These are phyloP conservation scores for Diversispora eburnea DNA, from an alignment of 192 early-diverging fungal species.

Conservation along the genomic window DNA sequence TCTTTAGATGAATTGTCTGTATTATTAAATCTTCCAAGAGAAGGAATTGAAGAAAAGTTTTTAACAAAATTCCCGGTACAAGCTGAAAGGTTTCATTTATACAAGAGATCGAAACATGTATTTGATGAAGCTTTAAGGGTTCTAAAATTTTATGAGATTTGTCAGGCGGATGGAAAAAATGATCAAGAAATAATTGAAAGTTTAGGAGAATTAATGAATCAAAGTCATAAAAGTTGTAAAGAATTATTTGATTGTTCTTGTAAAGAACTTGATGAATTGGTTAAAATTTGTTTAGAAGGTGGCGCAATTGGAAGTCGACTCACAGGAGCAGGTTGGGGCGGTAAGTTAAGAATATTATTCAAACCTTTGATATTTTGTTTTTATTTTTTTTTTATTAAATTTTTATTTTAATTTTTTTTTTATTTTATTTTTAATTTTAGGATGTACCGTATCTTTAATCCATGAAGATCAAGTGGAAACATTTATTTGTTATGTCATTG, in stretches of 20 bases:
- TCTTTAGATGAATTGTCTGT: slow-evolving; percentile 35
- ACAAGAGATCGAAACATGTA: slow-evolving; percentile 80
- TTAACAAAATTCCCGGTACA: slow-evolving; percentile 55
- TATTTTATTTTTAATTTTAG: neutral
- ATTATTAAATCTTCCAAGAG: slow-evolving; percentile 34
- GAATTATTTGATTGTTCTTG: slow-evolving; percentile 81
- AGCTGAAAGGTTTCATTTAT: slow-evolving; percentile 67
- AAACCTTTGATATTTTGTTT: neutral
- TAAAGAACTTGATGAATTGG: slow-evolving; percentile 79
- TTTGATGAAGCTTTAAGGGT: slow-evolving; percentile 79
- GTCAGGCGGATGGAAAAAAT: slow-evolving; percentile 36
- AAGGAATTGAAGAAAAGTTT: slow-evolving; percentile 37
- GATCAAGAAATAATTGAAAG: slow-evolving; percentile 36
- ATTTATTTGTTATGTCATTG: slow-evolving; percentile 59
- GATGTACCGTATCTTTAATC: slow-evolving; percentile 81
- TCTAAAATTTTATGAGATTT: slow-evolving; percentile 62
- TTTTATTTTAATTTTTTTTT: slow-evolving; percentile 23
- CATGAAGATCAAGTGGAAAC: slow-evolving; percentile 45
- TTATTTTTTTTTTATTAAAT: neutral
- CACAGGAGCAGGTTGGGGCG: slow-evolving; percentile 94
- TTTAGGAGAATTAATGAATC: slow-evolving; percentile 87
- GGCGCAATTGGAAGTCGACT: slow-evolving; percentile 82
- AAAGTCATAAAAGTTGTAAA: slow-evolving; percentile 79
- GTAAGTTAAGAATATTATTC: slow-evolving; percentile 18
- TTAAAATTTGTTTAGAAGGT: slow-evolving; percentile 52